Evolutionary conservation across 768 basidiomycete species (phyloP).

Genomic region (Stropharia rugosoannulata): DNA sequence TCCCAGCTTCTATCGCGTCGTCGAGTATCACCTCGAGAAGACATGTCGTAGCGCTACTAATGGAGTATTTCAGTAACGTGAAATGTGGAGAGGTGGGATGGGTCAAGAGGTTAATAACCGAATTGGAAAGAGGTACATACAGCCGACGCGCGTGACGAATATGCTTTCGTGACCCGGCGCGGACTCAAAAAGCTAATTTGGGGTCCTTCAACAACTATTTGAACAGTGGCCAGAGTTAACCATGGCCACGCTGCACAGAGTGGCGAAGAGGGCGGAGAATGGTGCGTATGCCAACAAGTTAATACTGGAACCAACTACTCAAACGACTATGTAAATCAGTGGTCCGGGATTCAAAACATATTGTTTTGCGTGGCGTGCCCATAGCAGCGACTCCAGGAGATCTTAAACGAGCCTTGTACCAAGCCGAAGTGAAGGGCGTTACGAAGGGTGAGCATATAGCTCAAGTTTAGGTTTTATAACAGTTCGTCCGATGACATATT

Average conservation of each 20-base stretch:
- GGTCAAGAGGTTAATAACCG: no score
- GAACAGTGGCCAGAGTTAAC: no score
- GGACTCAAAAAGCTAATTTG: no score
- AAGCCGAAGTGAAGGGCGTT: constrained; percentile 44
- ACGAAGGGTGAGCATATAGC: constrained; percentile 35
- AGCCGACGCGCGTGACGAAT: no score
- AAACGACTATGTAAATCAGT: background rate
- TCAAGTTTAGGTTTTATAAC: background rate
- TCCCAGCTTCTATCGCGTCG: constrained; percentile 69
- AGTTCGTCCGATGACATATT: background rate
- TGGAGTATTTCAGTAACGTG: background rate
- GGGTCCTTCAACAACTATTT: no score
- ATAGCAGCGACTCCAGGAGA: constrained; percentile 54
- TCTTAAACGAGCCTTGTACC: constrained; percentile 43
- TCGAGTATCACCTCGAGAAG: constrained; percentile 54
- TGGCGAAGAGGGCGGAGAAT: background rate
- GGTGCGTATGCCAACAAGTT: background rate
- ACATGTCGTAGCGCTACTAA: constrained; percentile 36
- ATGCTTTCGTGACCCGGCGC: no score
- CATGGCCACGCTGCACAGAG: background rate
- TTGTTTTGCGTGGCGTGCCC: constrained; percentile 51
- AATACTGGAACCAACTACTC: background rate
- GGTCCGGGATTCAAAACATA: constrained; percentile 31
- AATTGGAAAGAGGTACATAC: no score
- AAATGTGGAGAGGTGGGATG: no score